phyloP scores from a whole-genome alignment of 768 basidiomycete species.

The Leccinum obscurum region DNA sequence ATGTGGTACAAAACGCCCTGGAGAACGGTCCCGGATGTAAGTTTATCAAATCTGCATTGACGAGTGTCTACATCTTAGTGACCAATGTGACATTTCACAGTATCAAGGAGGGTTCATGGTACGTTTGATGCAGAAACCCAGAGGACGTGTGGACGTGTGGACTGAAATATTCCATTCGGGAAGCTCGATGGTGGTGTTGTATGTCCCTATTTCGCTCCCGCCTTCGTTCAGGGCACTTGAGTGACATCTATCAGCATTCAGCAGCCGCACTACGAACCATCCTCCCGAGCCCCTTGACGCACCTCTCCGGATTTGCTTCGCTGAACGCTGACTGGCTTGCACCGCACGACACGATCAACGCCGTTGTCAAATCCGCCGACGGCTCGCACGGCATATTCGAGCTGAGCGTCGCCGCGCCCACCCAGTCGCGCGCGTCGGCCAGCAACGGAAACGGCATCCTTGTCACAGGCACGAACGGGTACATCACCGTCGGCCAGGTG shows the following conservation, averaged over 20 bases:
- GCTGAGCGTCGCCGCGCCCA: constrained; percentile 63
- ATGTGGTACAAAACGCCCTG: constrained; percentile 85
- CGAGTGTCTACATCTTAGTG: not conserved
- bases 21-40: constrained; percentile 78
- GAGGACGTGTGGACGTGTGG: not conserved
- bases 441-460: constrained; percentile 33
- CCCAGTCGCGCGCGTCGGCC: constrained; percentile 35
- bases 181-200: constrained; percentile 82
- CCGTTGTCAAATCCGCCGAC: constrained; percentile 45
- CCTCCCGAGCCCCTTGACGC: constrained; percentile 50
- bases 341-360: constrained; percentile 79
- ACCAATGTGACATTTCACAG: constrained; percentile 32
- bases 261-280: constrained; percentile 61
- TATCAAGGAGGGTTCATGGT: constrained; percentile 85
- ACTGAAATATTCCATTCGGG: constrained; percentile 3
- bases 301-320: constrained; percentile 64
- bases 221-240: not conserved
- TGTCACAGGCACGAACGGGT: constrained; percentile 65
- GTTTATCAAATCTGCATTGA: constrained; percentile 26
- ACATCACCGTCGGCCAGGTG: constrained; percentile 47
- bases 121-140: constrained; percentile 29
- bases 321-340: constrained; percentile 70
- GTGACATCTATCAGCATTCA: constrained; percentile 53
- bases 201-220: constrained; percentile 29
- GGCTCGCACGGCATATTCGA: constrained; percentile 62